Evolutionary conservation across 345 rosid genomes (phyloP).

Genomic region (Pseudoturritis turrita): DNA sequence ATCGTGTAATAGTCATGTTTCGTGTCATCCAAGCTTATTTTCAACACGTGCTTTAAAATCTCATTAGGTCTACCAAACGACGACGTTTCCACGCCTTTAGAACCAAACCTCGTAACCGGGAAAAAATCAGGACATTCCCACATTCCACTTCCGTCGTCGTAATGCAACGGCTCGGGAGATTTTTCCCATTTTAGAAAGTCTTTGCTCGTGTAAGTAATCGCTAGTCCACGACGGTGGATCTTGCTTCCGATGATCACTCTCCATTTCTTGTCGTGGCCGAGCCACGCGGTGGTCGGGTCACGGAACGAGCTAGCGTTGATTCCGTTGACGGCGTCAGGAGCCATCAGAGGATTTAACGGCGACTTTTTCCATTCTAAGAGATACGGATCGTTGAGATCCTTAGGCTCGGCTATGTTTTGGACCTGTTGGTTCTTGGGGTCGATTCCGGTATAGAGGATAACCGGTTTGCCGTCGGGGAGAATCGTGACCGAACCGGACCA

Average conservation of each 20-base stretch:
- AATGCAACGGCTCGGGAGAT: slow-evolving; percentile 50
- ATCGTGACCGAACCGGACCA: slow-evolving; percentile 81
- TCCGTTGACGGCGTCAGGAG: slow-evolving; percentile 34
- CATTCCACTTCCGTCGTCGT: slow-evolving; percentile 52
- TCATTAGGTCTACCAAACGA: slow-evolving; percentile 30
- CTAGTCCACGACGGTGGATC: slow-evolving; percentile 40
- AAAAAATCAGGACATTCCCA: slow-evolving; percentile 93
- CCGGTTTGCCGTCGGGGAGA: slow-evolving; percentile 46
- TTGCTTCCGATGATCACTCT: slow-evolving; percentile 53
- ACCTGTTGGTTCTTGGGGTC: slow-evolving; percentile 36
- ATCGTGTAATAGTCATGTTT: slow-evolving; percentile 46
- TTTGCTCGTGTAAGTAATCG: slow-evolving; percentile 46
- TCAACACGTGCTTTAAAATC: slow-evolving; percentile 55
- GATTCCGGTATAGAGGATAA: slow-evolving; percentile 62
- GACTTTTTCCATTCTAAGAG: slow-evolving; percentile 67
- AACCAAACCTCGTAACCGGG: slow-evolving; percentile 38
- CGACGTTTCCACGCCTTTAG: slow-evolving; percentile 31
- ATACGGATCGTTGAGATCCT: slow-evolving; percentile 53
- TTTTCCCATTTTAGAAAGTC: slow-evolving; percentile 54
- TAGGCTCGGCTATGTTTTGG: slow-evolving; percentile 66
- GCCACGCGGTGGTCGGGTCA: slow-evolving; percentile 87
- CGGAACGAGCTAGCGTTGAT: slow-evolving; percentile 63
- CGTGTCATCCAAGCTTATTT: slow-evolving; percentile 48
- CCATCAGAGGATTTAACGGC: slow-evolving; percentile 48
- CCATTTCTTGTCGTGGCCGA: slow-evolving; percentile 53